Base-by-base conservation (phyloP, 768 basidiomycete species). In the Phaeolepiota aurea region DNA sequence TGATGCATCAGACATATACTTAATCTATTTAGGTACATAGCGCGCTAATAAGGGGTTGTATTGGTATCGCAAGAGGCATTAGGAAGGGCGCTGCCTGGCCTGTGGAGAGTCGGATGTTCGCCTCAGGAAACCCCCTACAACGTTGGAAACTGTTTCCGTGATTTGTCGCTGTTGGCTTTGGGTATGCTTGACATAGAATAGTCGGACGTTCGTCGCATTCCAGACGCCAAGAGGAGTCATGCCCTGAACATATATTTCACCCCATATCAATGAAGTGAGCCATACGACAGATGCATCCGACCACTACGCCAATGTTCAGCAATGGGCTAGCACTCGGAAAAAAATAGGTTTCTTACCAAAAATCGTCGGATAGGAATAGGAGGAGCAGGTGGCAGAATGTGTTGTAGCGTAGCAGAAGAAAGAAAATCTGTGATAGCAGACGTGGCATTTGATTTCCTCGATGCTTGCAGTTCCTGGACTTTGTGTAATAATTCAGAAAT, bases 231-330 rank as follows among this genome's bases (percentile, higher is more conserved):
- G 66, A 1, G 86, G 85, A 1, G 82, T 77, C 78, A 93, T 86
- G 3, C 82, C 86, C 35, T 85, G 82, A 15, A 96, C 85, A 55
- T 93, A 99, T 14, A 94, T 76, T 55, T 93, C 89, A 30, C 96
- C 93, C 92, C 94, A 99, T 15, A 93, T 81, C 40, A 97, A 64
- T 1, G 88, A 91, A 3, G 91, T 87, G 25, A 94, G 70, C 94
- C 96, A 97, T 13, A 92, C 74, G 44, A 86, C 69, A 2, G 90
- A 92, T 1, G 88, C 82, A 49, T 92, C 87, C 10, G 91, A 87
- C 92, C 92, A 96, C 88, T 93, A 42, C 5, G 21, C n/a, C 3
- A 2, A 15, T 21, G 7, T 28, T 9, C 43, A 33, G 43, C 22
- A 49, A 25, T 46, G 31, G 40, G 40, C 31, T 20, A 43, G 18